Percentiles rank a stretch among this genome's conserved stretches.
phyloP scores from a whole-genome alignment of 345 rosid species.

The Alliaria petiolata region DNA sequence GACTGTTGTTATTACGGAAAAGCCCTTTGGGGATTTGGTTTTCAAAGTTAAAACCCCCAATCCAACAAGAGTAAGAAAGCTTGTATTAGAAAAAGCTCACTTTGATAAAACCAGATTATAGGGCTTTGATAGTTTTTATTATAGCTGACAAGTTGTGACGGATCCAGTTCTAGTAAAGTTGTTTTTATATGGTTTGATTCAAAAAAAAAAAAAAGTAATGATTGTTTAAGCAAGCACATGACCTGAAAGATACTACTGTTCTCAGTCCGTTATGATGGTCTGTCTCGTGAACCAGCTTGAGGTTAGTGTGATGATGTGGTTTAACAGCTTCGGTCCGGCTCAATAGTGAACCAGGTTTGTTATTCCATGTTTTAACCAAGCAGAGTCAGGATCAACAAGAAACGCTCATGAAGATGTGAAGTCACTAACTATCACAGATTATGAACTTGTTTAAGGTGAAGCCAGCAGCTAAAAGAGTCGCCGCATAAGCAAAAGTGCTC shows the following conservation, averaged over 20 bases:
- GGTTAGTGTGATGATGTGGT: no score
- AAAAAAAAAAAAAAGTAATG: not conserved
- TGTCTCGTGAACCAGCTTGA: no score
- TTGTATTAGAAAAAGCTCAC: no score
- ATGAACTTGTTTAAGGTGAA: not conserved
- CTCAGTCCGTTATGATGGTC: no score
- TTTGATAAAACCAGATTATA: not conserved
- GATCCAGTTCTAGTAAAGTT: not conserved
- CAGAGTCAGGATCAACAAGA: no score
- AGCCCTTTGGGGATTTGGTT: not conserved
- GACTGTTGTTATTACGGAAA: not conserved
- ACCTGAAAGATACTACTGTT: no score
- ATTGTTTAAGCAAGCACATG: no score
- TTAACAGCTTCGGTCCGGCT: no score
- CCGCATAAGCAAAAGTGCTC: no score
- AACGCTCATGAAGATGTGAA: not conserved
- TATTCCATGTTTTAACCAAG: no score
- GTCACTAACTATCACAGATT: not conserved
- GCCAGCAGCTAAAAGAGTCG: no score
- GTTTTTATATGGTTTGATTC: not conserved
- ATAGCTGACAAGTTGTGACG: not conserved
- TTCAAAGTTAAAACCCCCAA: not conserved
- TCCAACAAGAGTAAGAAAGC: not conserved
- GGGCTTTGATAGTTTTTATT: not conserved
- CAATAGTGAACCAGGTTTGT: no score